Evolutionary conservation across 805 yeast genomes (phyloP).

Genomic region (Candida endomychidarum): DNA sequence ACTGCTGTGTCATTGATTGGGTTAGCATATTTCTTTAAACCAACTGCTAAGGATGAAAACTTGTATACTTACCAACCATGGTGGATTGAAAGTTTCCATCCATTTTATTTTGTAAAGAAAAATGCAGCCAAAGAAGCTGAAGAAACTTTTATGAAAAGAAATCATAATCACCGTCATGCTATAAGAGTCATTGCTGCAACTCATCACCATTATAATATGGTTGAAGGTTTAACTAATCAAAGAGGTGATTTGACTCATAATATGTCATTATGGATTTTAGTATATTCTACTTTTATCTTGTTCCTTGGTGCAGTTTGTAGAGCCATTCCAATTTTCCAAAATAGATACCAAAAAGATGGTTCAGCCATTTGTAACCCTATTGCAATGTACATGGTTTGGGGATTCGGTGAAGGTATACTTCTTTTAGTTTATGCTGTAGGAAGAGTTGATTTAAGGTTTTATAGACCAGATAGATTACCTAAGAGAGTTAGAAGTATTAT

Average conservation of each 20-base stretch:
- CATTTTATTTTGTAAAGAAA: conserved; percentile 58
- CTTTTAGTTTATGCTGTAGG: conserved; percentile 55
- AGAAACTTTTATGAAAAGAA: conserved; percentile 45
- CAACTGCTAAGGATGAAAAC: conserved; percentile 50
- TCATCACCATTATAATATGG: conserved; percentile 39
- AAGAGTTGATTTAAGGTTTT: conserved; percentile 73
- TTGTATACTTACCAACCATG: conserved; percentile 69
- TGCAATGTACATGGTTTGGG: conserved; percentile 68
- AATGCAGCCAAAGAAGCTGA: conserved; percentile 51
- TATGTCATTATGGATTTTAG: conserved; percentile 47
- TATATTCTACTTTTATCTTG: conserved; percentile 47
- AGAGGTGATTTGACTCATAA: conserved; percentile 51
- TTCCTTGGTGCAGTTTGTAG: conserved; percentile 53
- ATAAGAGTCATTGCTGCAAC: conserved; percentile 63
- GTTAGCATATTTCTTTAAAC: conserved; percentile 54
- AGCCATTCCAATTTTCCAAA: conserved; percentile 46
- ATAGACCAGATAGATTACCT: conserved; percentile 65
- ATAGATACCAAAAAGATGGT: conserved; percentile 19
- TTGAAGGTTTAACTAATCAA: conserved; percentile 31
- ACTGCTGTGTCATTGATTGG: conserved; percentile 50
- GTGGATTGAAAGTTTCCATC: conserved; percentile 69
- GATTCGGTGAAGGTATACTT: conserved; percentile 58
- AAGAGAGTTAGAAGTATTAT: conserved; percentile 35
- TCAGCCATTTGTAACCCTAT: conserved; percentile 42
- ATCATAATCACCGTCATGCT: conserved; percentile 49